A percentile compares a stretch with the other conserved stretches of the same genome.
Evolutionary conservation across 805 yeast genomes (phyloP).

Genomic region (Wickerhamiella domercqiae): DNA sequence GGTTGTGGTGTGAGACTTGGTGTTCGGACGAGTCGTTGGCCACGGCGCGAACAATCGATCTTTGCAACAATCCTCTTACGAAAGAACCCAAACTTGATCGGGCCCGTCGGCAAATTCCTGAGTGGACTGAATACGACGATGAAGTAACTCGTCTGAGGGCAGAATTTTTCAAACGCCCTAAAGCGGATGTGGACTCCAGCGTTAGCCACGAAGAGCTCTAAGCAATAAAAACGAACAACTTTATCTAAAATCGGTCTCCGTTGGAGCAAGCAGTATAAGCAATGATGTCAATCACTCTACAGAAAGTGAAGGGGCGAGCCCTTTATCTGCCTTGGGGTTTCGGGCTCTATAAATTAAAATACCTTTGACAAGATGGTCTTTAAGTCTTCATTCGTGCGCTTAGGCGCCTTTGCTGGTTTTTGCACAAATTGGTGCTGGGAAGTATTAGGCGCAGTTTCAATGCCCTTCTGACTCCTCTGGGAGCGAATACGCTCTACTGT

Average conservation of each 20-base stretch:
- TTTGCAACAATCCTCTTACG: slow-evolving; percentile 72
- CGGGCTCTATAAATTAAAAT: slow-evolving; percentile 11
- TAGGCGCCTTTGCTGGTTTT: slow-evolving; percentile 31
- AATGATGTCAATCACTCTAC: too few species aligned
- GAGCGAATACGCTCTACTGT: slow-evolving; percentile 53
- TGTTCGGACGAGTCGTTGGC: slow-evolving; percentile 48
- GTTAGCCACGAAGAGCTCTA: slow-evolving; percentile 12
- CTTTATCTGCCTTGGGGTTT: too few species aligned
- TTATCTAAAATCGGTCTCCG: too few species aligned
- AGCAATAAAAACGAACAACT: neutral
- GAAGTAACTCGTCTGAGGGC: slow-evolving; percentile 28
- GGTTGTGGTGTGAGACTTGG: slow-evolving; percentile 95
- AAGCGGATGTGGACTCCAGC: neutral
- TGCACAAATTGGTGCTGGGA: slow-evolving; percentile 51
- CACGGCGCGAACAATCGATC: slow-evolving; percentile 62
- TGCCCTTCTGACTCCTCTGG: slow-evolving; percentile 21
- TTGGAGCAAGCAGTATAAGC: too few species aligned
- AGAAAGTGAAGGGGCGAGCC: too few species aligned
- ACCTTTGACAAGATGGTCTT: slow-evolving; percentile 15
- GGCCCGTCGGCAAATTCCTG: slow-evolving; percentile 63
- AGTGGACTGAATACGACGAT: slow-evolving; percentile 55
- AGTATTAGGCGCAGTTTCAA: slow-evolving; percentile 16
- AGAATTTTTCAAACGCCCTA: neutral
- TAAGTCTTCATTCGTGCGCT: slow-evolving; percentile 8
- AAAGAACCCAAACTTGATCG: slow-evolving; percentile 63